Evolutionary conservation across 75 land plant species (phyloP).

Genomic region (Larix kaempferi): DNA sequence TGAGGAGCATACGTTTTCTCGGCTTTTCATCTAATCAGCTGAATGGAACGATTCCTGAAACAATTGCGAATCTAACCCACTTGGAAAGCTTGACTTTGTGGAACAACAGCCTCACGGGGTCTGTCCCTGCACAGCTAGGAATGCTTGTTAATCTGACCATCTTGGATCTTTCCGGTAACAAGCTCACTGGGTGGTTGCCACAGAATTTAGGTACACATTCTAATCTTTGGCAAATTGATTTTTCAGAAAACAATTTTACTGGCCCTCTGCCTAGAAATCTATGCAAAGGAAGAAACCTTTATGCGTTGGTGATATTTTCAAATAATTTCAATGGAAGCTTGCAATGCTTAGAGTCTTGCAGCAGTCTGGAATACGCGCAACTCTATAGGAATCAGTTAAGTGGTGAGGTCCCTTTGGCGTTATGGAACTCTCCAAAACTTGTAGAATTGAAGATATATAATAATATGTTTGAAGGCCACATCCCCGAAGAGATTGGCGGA

Average conservation of each 20-base stretch:
- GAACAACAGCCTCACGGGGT: constrained; percentile 37
- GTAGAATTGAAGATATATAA: not conserved
- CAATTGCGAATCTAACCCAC: constrained; percentile 14
- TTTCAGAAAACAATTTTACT: not conserved
- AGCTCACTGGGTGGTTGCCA: not conserved
- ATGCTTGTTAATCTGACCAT: not conserved
- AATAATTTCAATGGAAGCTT: not conserved
- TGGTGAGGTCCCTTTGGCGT: constrained; percentile 20
- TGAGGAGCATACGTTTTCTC: constrained; percentile 29
- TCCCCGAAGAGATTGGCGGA: not conserved
- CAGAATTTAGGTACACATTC: not conserved
- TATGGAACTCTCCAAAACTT: not conserved
- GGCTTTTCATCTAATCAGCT: constrained; percentile 44
- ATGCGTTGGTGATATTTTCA: not conserved
- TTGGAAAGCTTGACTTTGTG: constrained; percentile 37
- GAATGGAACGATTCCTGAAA: constrained; percentile 36
- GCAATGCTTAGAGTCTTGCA: not conserved
- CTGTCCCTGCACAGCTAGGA: constrained; percentile 29
- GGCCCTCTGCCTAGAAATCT: not conserved
- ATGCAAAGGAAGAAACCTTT: not conserved
- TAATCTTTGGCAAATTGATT: not conserved
- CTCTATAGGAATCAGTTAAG: constrained; percentile 26
- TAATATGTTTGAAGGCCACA: not conserved
- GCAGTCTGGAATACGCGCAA: constrained; percentile 16
- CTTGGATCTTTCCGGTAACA: not conserved